Evolutionary conservation across 2,329 filamentous ascomycete genomes (phyloP).

Genomic region (Trichoderma pleuroti): DNA sequence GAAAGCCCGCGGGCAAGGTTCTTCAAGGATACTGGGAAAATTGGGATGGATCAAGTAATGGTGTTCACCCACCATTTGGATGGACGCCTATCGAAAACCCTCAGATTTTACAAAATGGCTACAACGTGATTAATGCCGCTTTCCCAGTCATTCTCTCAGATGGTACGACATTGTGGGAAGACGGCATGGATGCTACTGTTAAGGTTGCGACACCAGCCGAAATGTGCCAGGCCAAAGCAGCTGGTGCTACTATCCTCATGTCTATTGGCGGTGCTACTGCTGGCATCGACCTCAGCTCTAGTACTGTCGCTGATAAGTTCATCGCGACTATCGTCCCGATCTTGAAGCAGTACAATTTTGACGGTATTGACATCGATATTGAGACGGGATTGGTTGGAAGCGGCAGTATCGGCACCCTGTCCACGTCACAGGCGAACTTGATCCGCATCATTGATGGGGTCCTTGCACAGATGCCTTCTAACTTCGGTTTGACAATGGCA

Average conservation of each 20-base stretch:
- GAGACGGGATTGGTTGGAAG: conserved; percentile 32
- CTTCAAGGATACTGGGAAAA: conserved; percentile 38
- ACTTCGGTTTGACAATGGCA: conserved; percentile 53
- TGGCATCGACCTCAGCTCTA: conserved; percentile 32
- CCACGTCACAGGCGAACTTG: conserved; percentile 33
- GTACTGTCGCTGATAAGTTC: conserved; percentile 34
- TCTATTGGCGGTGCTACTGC: conserved; percentile 36
- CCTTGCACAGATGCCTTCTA: conserved; percentile 51
- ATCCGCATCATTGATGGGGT: conserved; percentile 37
- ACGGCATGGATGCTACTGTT: conserved; percentile 33
- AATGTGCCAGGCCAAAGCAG: conserved; percentile 35
- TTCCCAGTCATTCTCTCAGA: conserved; percentile 35
- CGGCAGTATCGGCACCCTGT: conserved; percentile 31
- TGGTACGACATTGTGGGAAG: conserved; percentile 33
- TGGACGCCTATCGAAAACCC: conserved; percentile 34
- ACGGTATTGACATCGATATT: conserved; percentile 37
- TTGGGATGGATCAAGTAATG: conserved; percentile 34
- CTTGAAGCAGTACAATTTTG: conserved; percentile 35
- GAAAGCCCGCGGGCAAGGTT: conserved; percentile 33
- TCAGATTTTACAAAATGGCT: conserved; percentile 30
- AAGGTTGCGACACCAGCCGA: conserved; percentile 31
- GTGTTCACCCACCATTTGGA: conserved; percentile 33
- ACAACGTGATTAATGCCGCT: conserved; percentile 36
- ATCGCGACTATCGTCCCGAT: conserved; percentile 35
- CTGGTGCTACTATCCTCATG: conserved; percentile 33